Evolutionary conservation across 768 basidiomycete genomes (phyloP).

Genomic region (Tricholoma furcatifolium): DNA sequence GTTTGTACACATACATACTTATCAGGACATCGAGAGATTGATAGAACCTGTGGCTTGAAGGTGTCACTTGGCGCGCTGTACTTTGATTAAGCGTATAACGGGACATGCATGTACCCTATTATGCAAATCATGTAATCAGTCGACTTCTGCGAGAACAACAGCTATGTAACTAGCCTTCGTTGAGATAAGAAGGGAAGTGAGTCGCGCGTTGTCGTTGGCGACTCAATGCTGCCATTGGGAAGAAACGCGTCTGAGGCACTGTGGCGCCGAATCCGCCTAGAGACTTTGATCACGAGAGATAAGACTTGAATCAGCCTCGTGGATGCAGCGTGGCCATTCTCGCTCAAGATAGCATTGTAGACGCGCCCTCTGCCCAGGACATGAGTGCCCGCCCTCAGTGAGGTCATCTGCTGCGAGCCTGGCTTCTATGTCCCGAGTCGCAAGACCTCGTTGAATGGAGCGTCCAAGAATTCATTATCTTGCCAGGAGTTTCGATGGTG

Average conservation of each 20-base stretch:
- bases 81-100: not conserved
- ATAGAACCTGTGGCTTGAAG: not conserved
- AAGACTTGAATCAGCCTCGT: slow-evolving; percentile 14
- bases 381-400: slow-evolving; percentile 5
- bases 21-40: not conserved
- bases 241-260: slow-evolving; percentile 1
- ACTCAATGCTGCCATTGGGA: slow-evolving; percentile 1
- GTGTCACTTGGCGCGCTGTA: not conserved
- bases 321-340: slow-evolving; percentile 2
- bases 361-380: slow-evolving; percentile 7
- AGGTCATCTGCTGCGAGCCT: not conserved
- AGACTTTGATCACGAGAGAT: slow-evolving; percentile 9
- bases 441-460: not conserved
- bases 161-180: not conserved
- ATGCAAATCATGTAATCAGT: not conserved
- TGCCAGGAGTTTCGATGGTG: too few species aligned
- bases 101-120: not conserved
- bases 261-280: slow-evolving; percentile 8
- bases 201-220: not conserved
- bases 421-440: slow-evolving; percentile 7
- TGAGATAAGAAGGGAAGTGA: not conserved
- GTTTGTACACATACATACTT: too few species aligned
- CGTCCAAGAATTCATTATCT: too few species aligned
- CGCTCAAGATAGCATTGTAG: not conserved
- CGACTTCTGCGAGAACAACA: not conserved